Evolutionary conservation across 169 alveolate genomes (phyloP).

Genomic region (Eimeria sp.): DNA sequence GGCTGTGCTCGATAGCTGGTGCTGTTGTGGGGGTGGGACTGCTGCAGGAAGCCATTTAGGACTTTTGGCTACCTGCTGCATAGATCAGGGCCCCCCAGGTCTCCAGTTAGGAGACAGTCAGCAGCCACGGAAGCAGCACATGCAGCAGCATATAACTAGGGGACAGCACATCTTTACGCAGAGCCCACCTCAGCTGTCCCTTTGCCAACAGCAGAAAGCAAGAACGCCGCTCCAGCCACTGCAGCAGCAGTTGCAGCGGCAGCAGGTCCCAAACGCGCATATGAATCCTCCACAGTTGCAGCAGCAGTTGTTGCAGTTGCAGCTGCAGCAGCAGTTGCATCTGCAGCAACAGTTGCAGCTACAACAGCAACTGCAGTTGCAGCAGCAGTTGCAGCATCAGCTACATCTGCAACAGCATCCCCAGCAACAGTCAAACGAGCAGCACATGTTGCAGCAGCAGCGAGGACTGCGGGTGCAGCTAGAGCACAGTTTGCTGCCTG

Average conservation of each 20-base stretch:
- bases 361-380: constrained; percentile 23
- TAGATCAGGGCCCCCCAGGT: not conserved
- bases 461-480: constrained; percentile 31
- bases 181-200: not conserved
- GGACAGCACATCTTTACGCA: not conserved
- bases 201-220: not conserved
- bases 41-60: constrained; percentile 31
- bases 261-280: not conserved
- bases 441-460: not conserved
- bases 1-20: not conserved
- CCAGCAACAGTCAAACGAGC: not conserved
- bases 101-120: constrained; percentile 38
- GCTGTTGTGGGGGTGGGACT: not conserved
- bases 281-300: constrained; percentile 4
- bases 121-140: constrained; percentile 48
- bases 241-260: constrained; percentile 7
- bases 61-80: not conserved
- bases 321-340: constrained; percentile 15
- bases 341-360: not conserved
- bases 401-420: too few species aligned
- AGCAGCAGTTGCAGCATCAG: constrained; percentile 10
- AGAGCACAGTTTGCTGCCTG: constrained; percentile 1
- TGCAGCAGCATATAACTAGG: constrained; percentile 10
- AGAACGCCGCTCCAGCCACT: not conserved
- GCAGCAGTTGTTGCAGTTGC: constrained; percentile 32